These are phyloP conservation scores for Jatropha curcas DNA, from an alignment of 345 rosid genomes.

Conservation along the genomic window DNA sequence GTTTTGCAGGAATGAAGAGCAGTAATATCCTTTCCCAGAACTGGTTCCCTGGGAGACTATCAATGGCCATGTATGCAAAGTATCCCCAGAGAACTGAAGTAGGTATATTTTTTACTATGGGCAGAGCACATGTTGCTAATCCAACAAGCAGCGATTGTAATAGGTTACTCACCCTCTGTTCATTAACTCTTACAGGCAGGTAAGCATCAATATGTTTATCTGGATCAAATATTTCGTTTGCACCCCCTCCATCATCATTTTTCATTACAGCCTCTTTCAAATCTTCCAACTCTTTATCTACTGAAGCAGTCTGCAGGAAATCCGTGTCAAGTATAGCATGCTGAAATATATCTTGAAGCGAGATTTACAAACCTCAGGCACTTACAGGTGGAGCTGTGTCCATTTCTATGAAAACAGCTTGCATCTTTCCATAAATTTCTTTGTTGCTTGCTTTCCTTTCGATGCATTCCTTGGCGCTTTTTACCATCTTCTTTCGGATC, in stretches of 20 bases:
- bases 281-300: constrained; percentile 60
- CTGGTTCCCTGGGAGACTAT: constrained; percentile 85
- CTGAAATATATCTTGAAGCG: not conserved
- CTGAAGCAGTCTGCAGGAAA: constrained; percentile 46
- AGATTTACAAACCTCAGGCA: not conserved
- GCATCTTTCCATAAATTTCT: constrained; percentile 80
- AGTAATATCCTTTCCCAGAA: constrained; percentile 81
- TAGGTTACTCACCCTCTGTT: constrained; percentile 78
- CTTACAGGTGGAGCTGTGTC: constrained; percentile 55
- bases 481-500: constrained; percentile 70
- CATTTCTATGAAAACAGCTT: constrained; percentile 67
- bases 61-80: constrained; percentile 89
- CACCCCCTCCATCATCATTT: constrained; percentile 42
- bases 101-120: constrained; percentile 63
- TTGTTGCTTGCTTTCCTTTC: constrained; percentile 59
- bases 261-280: constrained; percentile 77
- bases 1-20: constrained; percentile 68
- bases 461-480: constrained; percentile 72
- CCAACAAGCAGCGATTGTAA: constrained; percentile 77
- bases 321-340: not conserved
- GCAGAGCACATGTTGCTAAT: constrained; percentile 49
- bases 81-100: constrained; percentile 90
- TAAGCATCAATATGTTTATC: constrained; percentile 63
- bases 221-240: constrained; percentile 58
- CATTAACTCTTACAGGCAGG: constrained; percentile 80